Percentiles rank a stretch among this genome's conserved stretches.
These are phyloP conservation scores for Pyricularia grisea DNA, from an alignment of 2,329 filamentous ascomycete species.

Conservation along the genomic window DNA sequence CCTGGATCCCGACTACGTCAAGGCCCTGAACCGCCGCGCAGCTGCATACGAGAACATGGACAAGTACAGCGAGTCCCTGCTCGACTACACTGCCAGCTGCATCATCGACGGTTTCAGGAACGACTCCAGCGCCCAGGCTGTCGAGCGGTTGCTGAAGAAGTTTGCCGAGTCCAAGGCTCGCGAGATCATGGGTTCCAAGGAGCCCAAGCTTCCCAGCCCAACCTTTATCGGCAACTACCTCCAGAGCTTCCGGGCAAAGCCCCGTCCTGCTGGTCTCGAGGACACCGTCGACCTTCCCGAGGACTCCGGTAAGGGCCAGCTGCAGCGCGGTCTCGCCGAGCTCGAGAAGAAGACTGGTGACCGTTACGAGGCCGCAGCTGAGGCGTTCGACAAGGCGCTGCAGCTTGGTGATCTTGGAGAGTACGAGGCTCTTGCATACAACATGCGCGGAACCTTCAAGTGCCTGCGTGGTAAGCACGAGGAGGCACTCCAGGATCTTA, in stretches of 20 bases:
- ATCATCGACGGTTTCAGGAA: constrained; percentile 98
- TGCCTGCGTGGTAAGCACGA: constrained; percentile 85
- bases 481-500: constrained; percentile 73
- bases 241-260: constrained; percentile 87
- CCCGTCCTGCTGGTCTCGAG: constrained; percentile 71
- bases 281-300: constrained; percentile 70
- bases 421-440: constrained; percentile 85
- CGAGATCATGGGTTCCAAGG: constrained; percentile 76
- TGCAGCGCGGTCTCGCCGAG: constrained; percentile 73
- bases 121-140: constrained; percentile 75
- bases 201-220: constrained; percentile 81
- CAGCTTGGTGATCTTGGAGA: constrained; percentile 72
- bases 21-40: constrained; percentile 91
- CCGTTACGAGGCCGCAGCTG: constrained; percentile 80
- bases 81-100: constrained; percentile 97
- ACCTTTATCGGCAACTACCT: constrained; percentile 98
- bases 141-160: constrained; percentile 91
- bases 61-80: constrained; percentile 84
- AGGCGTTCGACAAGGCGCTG: constrained; percentile 79
- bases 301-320: constrained; percentile 71
- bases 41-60: constrained; percentile 93
- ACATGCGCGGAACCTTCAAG: constrained; percentile 92
- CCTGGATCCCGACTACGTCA: constrained; percentile 93
- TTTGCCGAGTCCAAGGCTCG: constrained; percentile 92
- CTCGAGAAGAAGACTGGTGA: constrained; percentile 82